Conservation (phyloP, 2,329 filamentous ascomycete species). For the Calonectria leucothoes region DNA sequence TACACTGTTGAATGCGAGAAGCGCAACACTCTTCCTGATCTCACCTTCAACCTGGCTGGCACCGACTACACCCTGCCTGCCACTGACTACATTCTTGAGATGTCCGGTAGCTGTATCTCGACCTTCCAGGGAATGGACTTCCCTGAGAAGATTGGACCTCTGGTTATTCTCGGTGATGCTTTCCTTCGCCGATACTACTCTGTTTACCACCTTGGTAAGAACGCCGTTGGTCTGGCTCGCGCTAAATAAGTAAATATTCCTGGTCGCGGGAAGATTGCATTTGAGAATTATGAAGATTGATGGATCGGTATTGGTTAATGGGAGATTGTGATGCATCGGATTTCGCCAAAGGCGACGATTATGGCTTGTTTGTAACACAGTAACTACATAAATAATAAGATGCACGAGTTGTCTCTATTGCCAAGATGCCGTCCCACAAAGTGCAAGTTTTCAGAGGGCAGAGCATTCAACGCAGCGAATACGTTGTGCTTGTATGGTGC, state of each 20-base stretch:
- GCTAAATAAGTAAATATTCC: conserved; percentile 67
- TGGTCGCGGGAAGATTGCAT: conserved; percentile 30
- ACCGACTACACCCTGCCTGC: conserved; percentile 92
- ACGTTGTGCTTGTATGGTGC: too few species aligned
- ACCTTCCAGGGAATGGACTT: conserved; percentile 98
- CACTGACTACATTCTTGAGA: conserved; percentile 95
- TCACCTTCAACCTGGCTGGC: conserved; percentile 90
- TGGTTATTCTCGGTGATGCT: conserved; percentile 93
- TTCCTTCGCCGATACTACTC: conserved; percentile 92
- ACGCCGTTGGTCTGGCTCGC: conserved; percentile 88
- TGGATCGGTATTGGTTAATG: conserved; percentile 24
- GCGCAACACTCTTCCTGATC: conserved; percentile 85
- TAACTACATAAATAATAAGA: conserved; percentile 37
- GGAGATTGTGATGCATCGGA: conserved; percentile 26
- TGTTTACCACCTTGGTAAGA: conserved; percentile 93
- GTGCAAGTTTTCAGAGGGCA: background rate
- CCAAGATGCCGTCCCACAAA: background rate
- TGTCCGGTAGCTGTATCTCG: conserved; percentile 95
- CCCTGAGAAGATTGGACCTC: conserved; percentile 86
- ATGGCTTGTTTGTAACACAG: conserved; percentile 27
- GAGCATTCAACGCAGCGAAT: too few species aligned
- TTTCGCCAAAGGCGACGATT: conserved; percentile 19
- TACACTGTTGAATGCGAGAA: conserved; percentile 92
- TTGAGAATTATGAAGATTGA: conserved; percentile 31
- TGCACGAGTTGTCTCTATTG: conserved; percentile 14